These are phyloP conservation scores for Triangularia setosa DNA, from an alignment of 2,329 filamentous ascomycete genomes.

Conservation along the genomic window DNA sequence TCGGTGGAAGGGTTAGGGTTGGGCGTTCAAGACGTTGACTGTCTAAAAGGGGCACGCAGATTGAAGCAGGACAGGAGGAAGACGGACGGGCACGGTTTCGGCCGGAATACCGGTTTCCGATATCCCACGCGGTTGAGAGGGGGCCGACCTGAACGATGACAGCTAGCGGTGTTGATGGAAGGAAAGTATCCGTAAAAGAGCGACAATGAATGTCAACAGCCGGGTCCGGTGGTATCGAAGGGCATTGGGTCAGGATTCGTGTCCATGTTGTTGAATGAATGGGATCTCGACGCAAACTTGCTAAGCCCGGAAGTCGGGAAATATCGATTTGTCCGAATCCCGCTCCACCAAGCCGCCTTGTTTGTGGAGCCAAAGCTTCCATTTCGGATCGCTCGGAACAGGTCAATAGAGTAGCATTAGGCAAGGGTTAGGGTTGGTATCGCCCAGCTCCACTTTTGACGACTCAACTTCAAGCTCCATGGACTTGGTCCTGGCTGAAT, in stretches of 20 bases:
- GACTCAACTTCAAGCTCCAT: too few species aligned
- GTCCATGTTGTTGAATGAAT: not conserved
- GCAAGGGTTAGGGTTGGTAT: not conserved
- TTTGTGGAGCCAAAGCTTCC: not conserved
- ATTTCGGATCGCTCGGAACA: not conserved
- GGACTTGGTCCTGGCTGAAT: not conserved
- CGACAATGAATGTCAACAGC: not conserved
- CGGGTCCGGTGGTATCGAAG: not conserved
- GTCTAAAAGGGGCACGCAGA: not conserved
- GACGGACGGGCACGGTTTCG: not conserved
- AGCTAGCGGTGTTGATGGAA: not conserved
- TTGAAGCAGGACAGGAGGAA: not conserved
- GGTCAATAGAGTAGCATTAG: too few species aligned
- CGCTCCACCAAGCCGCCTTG: not conserved
- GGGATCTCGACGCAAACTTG: not conserved
- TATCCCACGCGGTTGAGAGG: not conserved
- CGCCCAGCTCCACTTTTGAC: not conserved
- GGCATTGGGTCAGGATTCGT: slow-evolving; percentile 3
- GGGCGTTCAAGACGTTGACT: not conserved
- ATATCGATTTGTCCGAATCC: slow-evolving; percentile 10
- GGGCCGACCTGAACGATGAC: not conserved
- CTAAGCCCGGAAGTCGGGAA: slow-evolving; percentile 10
- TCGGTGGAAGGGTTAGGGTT: slow-evolving; percentile 15
- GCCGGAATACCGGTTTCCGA: slow-evolving; percentile 4
- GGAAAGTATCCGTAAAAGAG: not conserved